phyloP scores from a whole-genome alignment of 805 yeast species.

The Soucietia sequanensis region DNA sequence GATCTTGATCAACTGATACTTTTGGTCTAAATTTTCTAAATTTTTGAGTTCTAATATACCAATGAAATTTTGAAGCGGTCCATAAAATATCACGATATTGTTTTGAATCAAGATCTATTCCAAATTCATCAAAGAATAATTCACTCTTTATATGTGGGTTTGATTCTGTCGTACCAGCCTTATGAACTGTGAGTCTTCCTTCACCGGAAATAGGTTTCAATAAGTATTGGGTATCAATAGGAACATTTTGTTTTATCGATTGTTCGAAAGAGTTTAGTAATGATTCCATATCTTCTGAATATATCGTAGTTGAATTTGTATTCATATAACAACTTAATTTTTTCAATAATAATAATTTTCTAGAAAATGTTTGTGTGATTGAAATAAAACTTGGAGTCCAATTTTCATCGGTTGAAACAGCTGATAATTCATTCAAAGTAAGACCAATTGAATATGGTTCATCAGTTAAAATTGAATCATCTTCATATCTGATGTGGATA shows the following conservation, averaged over 20 bases:
- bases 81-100: constrained; percentile 82
- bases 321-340: constrained; percentile 83
- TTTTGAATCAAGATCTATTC: constrained; percentile 78
- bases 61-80: constrained; percentile 77
- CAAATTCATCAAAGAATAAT: constrained; percentile 81
- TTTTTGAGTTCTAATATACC: constrained; percentile 73
- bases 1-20: constrained; percentile 53
- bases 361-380: constrained; percentile 61
- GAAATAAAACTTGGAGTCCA: constrained; percentile 89
- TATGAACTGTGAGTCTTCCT: constrained; percentile 80
- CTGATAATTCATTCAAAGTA: constrained; percentile 82
- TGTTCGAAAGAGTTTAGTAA: constrained; percentile 49
- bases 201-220: constrained; percentile 86
- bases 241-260: constrained; percentile 30
- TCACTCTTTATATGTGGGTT: constrained; percentile 72
- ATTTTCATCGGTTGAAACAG: constrained; percentile 79
- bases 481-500: constrained; percentile 92
- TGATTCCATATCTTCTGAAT: constrained; percentile 46
- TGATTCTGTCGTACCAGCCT: constrained; percentile 66
- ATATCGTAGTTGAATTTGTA: constrained; percentile 56
- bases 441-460: constrained; percentile 80
- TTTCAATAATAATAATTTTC: constrained; percentile 73
- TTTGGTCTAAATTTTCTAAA: constrained; percentile 72
- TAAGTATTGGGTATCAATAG: constrained; percentile 48
- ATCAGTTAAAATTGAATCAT: constrained; percentile 65